These are phyloP conservation scores for Podospora comata DNA, from an alignment of 495 filamentous ascomycete species.

Conservation along the genomic window DNA sequence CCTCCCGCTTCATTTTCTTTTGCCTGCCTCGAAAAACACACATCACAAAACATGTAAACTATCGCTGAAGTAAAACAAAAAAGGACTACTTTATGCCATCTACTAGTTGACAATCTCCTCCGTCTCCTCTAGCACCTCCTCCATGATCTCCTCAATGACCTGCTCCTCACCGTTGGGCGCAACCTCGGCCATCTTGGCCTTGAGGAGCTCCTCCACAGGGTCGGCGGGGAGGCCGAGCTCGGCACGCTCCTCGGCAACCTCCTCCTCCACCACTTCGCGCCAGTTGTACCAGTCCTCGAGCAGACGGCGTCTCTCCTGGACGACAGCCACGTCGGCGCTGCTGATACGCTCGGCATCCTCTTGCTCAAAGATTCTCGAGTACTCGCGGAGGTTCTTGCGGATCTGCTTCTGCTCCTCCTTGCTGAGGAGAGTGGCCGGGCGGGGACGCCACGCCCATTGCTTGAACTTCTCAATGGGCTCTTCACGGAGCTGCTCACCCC, in stretches of 20 bases:
- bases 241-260: slow-evolving; percentile 68
- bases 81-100: neutral
- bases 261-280: slow-evolving; percentile 69
- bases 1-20: neutral
- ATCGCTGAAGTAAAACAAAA: neutral
- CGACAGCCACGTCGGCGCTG: slow-evolving; percentile 86
- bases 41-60: neutral
- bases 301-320: slow-evolving; percentile 77
- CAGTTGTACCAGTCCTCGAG: slow-evolving; percentile 90
- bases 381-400: slow-evolving; percentile 97
- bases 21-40: slow-evolving; percentile 4
- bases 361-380: slow-evolving; percentile 89
- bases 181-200: slow-evolving; percentile 42
- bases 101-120: slow-evolving; percentile 61
- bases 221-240: slow-evolving; percentile 64
- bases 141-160: slow-evolving; percentile 83
- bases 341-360: slow-evolving; percentile 89
- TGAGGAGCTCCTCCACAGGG: slow-evolving; percentile 56
- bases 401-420: slow-evolving; percentile 96
- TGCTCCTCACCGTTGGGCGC: slow-evolving; percentile 61
- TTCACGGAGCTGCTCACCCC: slow-evolving; percentile 82
- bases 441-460: slow-evolving; percentile 91
- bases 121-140: slow-evolving; percentile 89
- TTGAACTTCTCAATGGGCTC: slow-evolving; percentile 96
- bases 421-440: slow-evolving; percentile 80